Conservation (phyloP, 129 eudicot species). For the Glebionis coronaria region DNA sequence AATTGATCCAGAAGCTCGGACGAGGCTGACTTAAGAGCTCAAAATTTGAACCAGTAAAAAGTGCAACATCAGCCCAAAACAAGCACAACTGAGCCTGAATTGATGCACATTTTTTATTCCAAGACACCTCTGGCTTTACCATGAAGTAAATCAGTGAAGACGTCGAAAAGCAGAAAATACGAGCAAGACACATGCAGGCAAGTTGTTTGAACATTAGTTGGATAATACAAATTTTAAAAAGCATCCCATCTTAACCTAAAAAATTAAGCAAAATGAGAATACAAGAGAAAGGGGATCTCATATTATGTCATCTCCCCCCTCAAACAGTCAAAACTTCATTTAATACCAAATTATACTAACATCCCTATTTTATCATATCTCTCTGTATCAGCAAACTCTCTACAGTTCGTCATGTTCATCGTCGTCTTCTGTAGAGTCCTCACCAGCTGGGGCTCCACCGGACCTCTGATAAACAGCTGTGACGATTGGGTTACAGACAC, state of each 20-base stretch:
- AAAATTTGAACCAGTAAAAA: too few relatives aligned
- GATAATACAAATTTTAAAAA: neutral
- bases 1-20: too few relatives aligned
- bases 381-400: constrained; percentile 15
- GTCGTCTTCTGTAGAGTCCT: constrained; percentile 45
- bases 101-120: too few relatives aligned
- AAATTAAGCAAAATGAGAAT: too few relatives aligned
- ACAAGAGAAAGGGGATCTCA: neutral
- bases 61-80: too few relatives aligned
- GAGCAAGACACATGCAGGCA: neutral
- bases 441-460: constrained; percentile 58
- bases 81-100: too few relatives aligned
- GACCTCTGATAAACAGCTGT: constrained; percentile 73
- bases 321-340: constrained; percentile 8
- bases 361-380: constrained; percentile 7
- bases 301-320: constrained; percentile 10
- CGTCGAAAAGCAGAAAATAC: too few relatives aligned
- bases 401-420: constrained; percentile 70
- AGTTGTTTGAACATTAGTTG: neutral
- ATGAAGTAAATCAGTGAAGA: too few relatives aligned
- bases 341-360: constrained; percentile 15
- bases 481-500: constrained; percentile 73
- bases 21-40: too few relatives aligned
- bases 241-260: neutral
- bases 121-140: too few relatives aligned